Evolutionary conservation across 1,284 basidiomycete species (phyloP).

Genomic region (Grifola frondosa): DNA sequence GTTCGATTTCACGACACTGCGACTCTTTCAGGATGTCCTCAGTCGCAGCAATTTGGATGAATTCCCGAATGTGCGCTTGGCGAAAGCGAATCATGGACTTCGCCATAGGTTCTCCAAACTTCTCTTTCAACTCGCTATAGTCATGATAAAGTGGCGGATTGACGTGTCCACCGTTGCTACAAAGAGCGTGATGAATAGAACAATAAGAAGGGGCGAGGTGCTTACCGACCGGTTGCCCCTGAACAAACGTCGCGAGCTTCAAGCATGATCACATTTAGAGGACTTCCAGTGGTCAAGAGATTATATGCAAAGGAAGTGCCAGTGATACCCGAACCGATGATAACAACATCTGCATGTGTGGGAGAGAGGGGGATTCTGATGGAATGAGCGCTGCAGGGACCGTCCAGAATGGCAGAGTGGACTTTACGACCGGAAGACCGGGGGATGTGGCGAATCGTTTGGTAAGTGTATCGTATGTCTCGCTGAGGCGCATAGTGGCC

Average conservation of each 20-base stretch:
- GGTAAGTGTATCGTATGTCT: constrained; percentile 22
- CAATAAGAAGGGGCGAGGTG: neutral
- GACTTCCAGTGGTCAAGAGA: constrained; percentile 42
- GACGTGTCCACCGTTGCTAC: constrained; percentile 71
- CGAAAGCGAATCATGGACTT: constrained; percentile 60
- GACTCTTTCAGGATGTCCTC: constrained; percentile 44
- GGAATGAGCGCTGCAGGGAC: constrained; percentile 53
- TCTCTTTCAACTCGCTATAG: constrained; percentile 49
- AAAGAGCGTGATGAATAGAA: neutral
- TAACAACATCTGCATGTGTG: constrained; percentile 56
- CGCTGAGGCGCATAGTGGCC: constrained; percentile 19
- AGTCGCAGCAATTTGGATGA: constrained; percentile 46
- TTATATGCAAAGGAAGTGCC: constrained; percentile 58
- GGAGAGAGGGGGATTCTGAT: constrained; percentile 39
- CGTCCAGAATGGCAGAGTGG: constrained; percentile 61
- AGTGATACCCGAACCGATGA: constrained; percentile 73
- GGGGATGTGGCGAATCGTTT: constrained; percentile 43
- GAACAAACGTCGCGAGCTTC: constrained; percentile 70
- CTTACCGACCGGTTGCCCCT: constrained; percentile 67
- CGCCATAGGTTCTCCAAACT: constrained; percentile 47
- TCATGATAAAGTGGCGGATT: constrained; percentile 63
- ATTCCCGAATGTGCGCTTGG: constrained; percentile 50
- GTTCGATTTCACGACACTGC: constrained; percentile 43
- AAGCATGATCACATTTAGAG: constrained; percentile 55
- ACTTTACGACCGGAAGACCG: constrained; percentile 54